Conservation (phyloP, 768 basidiomycete species). For the Multifurca ochricompacta region DNA sequence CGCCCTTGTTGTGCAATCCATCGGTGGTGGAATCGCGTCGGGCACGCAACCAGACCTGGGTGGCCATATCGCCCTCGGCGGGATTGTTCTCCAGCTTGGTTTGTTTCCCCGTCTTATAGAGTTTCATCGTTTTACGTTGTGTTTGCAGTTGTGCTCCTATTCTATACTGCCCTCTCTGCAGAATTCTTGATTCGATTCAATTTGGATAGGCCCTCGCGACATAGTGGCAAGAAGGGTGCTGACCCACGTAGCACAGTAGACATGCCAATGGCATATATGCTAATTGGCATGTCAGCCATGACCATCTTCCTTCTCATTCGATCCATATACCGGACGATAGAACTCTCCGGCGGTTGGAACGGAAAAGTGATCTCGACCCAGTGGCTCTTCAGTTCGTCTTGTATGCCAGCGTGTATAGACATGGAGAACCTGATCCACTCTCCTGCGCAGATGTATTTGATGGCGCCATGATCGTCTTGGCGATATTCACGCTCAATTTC, state of each 20-base stretch:
- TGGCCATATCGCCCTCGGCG: slow-evolving; percentile 15
- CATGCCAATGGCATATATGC: background rate
- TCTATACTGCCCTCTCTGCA: background rate
- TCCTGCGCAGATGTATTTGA: slow-evolving; percentile 3
- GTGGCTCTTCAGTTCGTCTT: slow-evolving; percentile 13
- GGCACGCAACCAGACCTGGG: slow-evolving; percentile 2
- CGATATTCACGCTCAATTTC: slow-evolving; percentile 9
- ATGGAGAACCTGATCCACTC: background rate
- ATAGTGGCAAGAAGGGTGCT: background rate
- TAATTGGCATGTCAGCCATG: background rate
- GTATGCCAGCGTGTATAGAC: too few species aligned
- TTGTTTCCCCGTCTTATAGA: background rate
- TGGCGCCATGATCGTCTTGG: slow-evolving; percentile 9
- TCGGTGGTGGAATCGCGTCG: slow-evolving; percentile 26
- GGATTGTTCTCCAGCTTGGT: slow-evolving; percentile 18
- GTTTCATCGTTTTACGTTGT: background rate
- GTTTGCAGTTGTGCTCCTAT: background rate
- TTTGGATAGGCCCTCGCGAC: background rate
- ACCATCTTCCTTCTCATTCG: background rate
- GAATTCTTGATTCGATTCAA: slow-evolving; percentile 9
- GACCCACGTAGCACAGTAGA: background rate
- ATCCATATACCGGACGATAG: slow-evolving; percentile 10
- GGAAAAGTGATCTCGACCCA: slow-evolving; percentile 12
- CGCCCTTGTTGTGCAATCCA: slow-evolving; percentile 26
- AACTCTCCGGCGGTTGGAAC: slow-evolving; percentile 12